Conservation (phyloP, 805 yeast species). For the Pichia insulana region DNA sequence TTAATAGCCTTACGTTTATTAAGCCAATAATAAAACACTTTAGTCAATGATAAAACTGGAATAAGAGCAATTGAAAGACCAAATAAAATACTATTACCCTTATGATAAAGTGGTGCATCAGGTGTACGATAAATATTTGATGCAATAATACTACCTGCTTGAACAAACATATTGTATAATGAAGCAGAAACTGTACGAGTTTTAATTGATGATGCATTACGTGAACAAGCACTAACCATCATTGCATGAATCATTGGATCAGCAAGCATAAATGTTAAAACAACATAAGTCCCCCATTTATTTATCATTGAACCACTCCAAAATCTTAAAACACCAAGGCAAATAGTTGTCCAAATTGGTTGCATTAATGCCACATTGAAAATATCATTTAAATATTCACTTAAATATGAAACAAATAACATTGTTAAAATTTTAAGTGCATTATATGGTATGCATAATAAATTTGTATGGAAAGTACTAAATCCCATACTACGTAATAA, state of each 20-base stretch:
- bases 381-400: conserved; percentile 29
- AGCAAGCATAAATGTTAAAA: conserved; percentile 26
- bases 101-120: conserved; percentile 51
- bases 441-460: conserved; percentile 43
- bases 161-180: conserved; percentile 55
- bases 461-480: conserved; percentile 42
- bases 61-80: conserved; percentile 26
- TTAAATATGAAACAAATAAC: conserved; percentile 28
- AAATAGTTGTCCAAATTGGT: conserved; percentile 22
- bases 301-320: conserved; percentile 23
- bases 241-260: conserved; percentile 47
- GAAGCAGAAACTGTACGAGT: conserved; percentile 56
- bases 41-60: conserved; percentile 24
- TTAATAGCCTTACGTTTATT: conserved; percentile 34
- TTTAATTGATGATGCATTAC: conserved; percentile 55
- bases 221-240: conserved; percentile 51
- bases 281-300: conserved; percentile 22
- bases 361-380: conserved; percentile 16
- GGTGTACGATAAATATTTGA: conserved; percentile 47
- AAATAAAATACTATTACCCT: conserved; percentile 43
- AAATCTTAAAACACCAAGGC: conserved; percentile 21
- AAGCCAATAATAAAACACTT: conserved; percentile 32
- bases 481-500: conserved; percentile 43
- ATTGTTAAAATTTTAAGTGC: conserved; percentile 31
- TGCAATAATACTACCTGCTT: conserved; percentile 45